These are phyloP conservation scores for Dendrobium nobile DNA, from an alignment of 106 monocot genomes.

Conservation along the genomic window DNA sequence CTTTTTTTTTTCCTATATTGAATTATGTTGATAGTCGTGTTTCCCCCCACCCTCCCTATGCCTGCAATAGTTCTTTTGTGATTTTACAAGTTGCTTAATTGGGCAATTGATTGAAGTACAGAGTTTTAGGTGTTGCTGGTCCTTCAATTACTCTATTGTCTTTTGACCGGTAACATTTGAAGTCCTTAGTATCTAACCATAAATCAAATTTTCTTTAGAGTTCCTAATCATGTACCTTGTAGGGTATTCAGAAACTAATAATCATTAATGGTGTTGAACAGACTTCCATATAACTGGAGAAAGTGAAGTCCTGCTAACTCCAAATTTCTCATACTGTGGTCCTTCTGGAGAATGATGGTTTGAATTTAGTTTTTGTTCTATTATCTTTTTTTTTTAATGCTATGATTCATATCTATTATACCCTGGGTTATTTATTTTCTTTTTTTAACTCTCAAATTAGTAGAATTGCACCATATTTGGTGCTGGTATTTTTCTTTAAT, in stretches of 20 bases:
- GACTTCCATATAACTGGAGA: conserved; percentile 10
- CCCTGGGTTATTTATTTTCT: neutral
- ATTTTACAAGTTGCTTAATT: neutral
- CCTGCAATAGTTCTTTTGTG: neutral
- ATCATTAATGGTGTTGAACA: conserved; percentile 9
- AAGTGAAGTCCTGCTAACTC: conserved; percentile 10
- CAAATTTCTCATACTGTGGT: conserved; percentile 13
- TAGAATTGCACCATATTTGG: neutral
- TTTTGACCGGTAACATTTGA: neutral
- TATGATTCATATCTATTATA: neutral
- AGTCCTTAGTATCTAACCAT: neutral
- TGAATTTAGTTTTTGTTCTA: neutral
- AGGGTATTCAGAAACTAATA: conserved; percentile 11
- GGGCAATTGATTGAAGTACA: neutral
- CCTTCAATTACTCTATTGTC: neutral
- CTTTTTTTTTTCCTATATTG: neutral
- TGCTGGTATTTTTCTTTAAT: neutral
- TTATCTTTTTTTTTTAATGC: neutral
- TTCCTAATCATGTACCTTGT: neutral
- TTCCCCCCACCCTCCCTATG: neutral
- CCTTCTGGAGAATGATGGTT: conserved; percentile 13
- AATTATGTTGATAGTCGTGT: neutral
- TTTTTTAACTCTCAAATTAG: neutral
- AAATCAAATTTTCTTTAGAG: conserved; percentile 5
- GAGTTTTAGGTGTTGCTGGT: neutral